These are phyloP conservation scores for Cercospora sp. DNA, from an alignment of 2,329 filamentous ascomycete genomes.

Conservation along the genomic window DNA sequence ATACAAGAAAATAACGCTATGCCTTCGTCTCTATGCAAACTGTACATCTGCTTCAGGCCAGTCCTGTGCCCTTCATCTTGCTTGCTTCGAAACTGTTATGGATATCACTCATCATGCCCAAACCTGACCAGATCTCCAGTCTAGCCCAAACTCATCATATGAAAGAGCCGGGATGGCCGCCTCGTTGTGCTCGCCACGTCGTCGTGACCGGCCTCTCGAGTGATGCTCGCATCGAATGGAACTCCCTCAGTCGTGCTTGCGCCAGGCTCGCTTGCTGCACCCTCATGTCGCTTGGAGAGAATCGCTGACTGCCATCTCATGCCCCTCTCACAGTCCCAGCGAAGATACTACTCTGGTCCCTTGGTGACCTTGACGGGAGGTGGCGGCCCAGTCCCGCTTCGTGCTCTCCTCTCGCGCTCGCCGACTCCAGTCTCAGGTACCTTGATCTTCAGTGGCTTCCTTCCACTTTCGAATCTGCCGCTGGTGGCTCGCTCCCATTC, in stretches of 20 bases:
- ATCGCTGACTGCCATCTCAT: background rate
- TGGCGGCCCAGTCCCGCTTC: conserved; percentile 61
- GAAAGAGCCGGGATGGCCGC: background rate
- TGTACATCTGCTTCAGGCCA: conserved; percentile 8
- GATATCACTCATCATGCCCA: conserved; percentile 12
- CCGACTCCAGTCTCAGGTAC: conserved; percentile 49
- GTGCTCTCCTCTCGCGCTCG: conserved; percentile 61
- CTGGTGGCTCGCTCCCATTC: conserved; percentile 68
- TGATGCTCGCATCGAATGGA: background rate
- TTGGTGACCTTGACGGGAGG: conserved; percentile 21
- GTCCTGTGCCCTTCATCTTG: conserved; percentile 7
- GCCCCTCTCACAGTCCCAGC: conserved; percentile 9
- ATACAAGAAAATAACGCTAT: conserved; percentile 12
- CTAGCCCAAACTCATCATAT: background rate
- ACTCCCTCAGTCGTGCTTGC: background rate
- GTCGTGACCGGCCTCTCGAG: background rate
- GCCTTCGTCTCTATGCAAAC: conserved; percentile 13
- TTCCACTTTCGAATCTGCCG: conserved; percentile 57
- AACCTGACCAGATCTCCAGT: background rate
- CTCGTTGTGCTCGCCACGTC: background rate
- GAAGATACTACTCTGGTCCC: conserved; percentile 13
- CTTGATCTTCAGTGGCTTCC: conserved; percentile 39
- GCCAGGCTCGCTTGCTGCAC: background rate
- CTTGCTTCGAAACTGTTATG: conserved; percentile 10
- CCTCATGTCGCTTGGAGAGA: background rate